A percentile compares a stretch with the other conserved stretches of the same genome.
phyloP scores from a whole-genome alignment of 768 basidiomycete genomes.

The Agaricus bisporus region DNA sequence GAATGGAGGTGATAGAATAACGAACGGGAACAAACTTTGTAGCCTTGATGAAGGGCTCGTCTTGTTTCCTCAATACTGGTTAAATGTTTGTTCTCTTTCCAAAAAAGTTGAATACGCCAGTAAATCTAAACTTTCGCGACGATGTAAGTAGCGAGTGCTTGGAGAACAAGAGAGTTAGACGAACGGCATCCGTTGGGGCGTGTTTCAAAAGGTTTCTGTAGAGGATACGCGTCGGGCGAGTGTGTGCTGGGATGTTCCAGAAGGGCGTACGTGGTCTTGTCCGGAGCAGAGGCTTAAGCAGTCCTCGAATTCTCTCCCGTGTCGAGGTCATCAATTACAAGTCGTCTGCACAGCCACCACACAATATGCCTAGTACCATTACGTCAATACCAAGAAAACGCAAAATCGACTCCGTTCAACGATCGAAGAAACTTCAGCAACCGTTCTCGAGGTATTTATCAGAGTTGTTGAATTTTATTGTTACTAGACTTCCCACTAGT shows the following conservation, averaged over 20 bases:
- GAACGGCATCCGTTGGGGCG: conserved; percentile 51
- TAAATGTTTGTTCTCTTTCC: conserved; percentile 42
- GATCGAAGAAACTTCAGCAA: too few species aligned
- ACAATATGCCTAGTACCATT: too few species aligned
- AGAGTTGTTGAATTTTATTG: too few species aligned
- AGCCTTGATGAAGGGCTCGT: conserved; percentile 39
- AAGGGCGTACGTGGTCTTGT: conserved; percentile 60
- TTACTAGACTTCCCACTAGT: too few species aligned
- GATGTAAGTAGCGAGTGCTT: neutral
- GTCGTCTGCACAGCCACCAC: neutral
- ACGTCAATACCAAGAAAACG: too few species aligned
- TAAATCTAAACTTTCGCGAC: conserved; percentile 39
- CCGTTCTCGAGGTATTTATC: too few species aligned
- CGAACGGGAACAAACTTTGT: conserved; percentile 41
- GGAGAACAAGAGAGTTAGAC: conserved; percentile 14
- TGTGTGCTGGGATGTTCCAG: conserved; percentile 64
- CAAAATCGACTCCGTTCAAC: too few species aligned
- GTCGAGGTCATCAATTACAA: conserved; percentile 17
- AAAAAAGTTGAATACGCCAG: conserved; percentile 48
- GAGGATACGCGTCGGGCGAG: conserved; percentile 63
- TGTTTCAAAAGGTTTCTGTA: conserved; percentile 64
- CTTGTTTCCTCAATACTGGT: conserved; percentile 50
- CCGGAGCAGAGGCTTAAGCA: conserved; percentile 53
- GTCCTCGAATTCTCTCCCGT: conserved; percentile 29
- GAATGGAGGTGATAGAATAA: neutral